Evolutionary conservation across 345 rosid genomes (phyloP).

Genomic region (Acer negundo): DNA sequence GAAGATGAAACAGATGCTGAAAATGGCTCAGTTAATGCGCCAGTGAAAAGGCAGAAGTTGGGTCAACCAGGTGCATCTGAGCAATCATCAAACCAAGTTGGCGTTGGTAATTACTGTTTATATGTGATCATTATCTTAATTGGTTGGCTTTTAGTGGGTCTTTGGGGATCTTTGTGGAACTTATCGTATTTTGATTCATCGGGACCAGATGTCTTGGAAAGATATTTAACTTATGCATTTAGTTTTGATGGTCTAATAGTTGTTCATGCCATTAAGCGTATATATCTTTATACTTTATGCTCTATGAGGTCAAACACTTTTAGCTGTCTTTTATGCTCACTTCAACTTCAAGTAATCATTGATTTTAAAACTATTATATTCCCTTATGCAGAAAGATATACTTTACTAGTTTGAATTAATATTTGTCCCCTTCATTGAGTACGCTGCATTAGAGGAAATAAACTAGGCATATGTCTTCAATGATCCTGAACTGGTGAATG

Average conservation of each 20-base stretch:
- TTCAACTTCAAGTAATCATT: not conserved
- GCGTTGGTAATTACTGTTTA: slow-evolving; percentile 86
- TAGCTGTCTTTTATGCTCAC: not conserved
- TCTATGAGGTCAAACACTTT: not conserved
- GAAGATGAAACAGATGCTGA: slow-evolving; percentile 65
- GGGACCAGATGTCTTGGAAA: not conserved
- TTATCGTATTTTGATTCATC: slow-evolving; percentile 4
- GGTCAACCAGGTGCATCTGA: slow-evolving; percentile 48
- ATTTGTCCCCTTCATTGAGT: slow-evolving; percentile 18
- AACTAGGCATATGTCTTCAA: slow-evolving; percentile 34
- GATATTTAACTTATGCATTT: slow-evolving; percentile 3
- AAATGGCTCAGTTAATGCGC: slow-evolving; percentile 44
- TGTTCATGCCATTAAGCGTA: not conserved
- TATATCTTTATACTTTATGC: not conserved
- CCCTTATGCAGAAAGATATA: not conserved
- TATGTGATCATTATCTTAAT: slow-evolving; percentile 26
- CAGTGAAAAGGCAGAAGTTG: slow-evolving; percentile 74
- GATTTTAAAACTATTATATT: not conserved
- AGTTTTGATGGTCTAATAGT: not conserved
- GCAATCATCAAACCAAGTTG: slow-evolving; percentile 44
- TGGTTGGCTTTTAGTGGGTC: slow-evolving; percentile 23
- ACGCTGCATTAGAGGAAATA: slow-evolving; percentile 20
- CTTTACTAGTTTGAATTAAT: slow-evolving; percentile 1
- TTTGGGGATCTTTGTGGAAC: slow-evolving; percentile 15
- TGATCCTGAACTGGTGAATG: slow-evolving; percentile 41